Conservation (phyloP, 139 green algal species). For the Auxenochlorella pyrenoidosa region DNA sequence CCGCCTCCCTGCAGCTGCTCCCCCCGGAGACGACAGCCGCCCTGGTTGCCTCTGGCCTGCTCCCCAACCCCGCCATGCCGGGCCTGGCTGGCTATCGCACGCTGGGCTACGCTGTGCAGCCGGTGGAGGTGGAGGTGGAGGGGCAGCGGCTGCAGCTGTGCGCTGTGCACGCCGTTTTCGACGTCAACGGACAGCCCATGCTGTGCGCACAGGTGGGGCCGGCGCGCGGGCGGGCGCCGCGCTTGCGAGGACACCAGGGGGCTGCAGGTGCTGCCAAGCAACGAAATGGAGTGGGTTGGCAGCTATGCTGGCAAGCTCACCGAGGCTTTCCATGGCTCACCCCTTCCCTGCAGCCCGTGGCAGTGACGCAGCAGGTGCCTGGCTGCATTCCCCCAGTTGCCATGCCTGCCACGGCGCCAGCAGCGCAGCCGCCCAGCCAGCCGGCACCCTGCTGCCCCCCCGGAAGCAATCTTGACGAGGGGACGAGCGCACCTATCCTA, state of each 20-base stretch:
- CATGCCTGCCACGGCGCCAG: not conserved
- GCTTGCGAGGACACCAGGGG: no score
- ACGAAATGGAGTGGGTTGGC: no score
- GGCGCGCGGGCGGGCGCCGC: not conserved
- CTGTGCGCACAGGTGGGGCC: slow-evolving; percentile 3
- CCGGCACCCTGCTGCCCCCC: not conserved
- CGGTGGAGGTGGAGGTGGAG: slow-evolving; percentile 1
- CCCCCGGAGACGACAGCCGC: not conserved
- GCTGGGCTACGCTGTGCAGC: slow-evolving; percentile 32
- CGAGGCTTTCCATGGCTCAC: not conserved
- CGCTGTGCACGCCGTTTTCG: slow-evolving; percentile 36
- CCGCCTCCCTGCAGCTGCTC: slow-evolving; percentile 10
- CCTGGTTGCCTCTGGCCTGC: not conserved
- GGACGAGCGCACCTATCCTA: not conserved
- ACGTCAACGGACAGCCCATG: slow-evolving; percentile 28
- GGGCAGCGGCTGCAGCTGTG: slow-evolving; percentile 12
- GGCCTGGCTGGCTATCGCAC: not conserved
- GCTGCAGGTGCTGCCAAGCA: no score
- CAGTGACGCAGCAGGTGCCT: not conserved
- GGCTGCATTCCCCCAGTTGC: not conserved
- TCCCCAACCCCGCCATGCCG: not conserved
- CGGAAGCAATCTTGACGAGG: not conserved
- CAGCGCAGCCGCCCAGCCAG: not conserved
- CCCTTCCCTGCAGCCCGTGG: not conserved
- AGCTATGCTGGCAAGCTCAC: no score